Percentiles rank a stretch among this genome's conserved stretches.
These are phyloP conservation scores for Tulasnella calospora DNA, from an alignment of 768 basidiomycete genomes.

Conservation along the genomic window DNA sequence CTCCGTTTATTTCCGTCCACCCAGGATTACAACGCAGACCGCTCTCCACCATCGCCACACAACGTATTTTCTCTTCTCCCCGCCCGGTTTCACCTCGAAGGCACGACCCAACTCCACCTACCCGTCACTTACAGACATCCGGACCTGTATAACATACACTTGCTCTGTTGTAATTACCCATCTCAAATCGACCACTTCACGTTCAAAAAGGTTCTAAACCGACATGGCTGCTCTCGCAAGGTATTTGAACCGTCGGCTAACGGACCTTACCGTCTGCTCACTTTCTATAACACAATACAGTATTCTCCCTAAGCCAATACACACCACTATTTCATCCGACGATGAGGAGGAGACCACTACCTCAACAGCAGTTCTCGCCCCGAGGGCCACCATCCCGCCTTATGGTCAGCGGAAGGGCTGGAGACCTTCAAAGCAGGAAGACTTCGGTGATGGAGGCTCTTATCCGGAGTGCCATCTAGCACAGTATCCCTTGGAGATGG, in stretches of 20 bases:
- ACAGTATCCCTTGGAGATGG: slow-evolving; percentile 94
- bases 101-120: neutral
- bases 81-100: neutral
- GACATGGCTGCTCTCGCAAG: slow-evolving; percentile 29
- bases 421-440: slow-evolving; percentile 75
- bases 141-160: neutral
- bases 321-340: slow-evolving; percentile 54
- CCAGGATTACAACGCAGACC: slow-evolving; percentile 5
- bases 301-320: slow-evolving; percentile 60
- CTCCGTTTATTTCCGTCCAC: neutral
- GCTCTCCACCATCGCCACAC: neutral
- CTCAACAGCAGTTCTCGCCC: slow-evolving; percentile 35
- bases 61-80: neutral
- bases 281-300: slow-evolving; percentile 37
- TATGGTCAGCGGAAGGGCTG: slow-evolving; percentile 85
- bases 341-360: slow-evolving; percentile 48
- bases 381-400: slow-evolving; percentile 53
- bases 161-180: neutral
- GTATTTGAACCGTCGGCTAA: neutral
- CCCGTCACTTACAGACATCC: neutral
- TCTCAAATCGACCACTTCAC: neutral
- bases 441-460: slow-evolving; percentile 85
- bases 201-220: neutral
- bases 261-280: neutral
- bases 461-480: slow-evolving; percentile 96